Base-by-base conservation (phyloP, 495 filamentous ascomycete genomes). In the Parmelia sp. region DNA sequence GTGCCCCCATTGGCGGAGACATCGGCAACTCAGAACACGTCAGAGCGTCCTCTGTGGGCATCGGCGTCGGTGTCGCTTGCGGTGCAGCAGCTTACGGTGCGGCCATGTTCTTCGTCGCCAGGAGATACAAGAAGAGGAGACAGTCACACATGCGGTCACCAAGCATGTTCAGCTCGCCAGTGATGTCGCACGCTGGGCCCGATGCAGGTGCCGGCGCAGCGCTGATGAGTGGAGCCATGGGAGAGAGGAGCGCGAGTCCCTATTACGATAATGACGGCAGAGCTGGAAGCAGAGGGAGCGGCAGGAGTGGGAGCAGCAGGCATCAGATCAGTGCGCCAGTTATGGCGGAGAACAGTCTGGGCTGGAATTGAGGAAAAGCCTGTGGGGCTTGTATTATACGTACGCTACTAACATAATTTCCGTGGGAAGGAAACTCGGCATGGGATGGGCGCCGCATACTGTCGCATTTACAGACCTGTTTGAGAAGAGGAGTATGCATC, bases 91-190 rank as follows among this genome's bases (percentile, higher is more conserved):
- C 87, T n/a, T 98, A 98, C 70, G 95, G 92, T 72, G 93, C 90
- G n/a, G 95, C 90, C 74, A 97, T 98, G 94, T 95, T 97, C 77
- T 88, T 92, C 73, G 84, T 97, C 67, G 94, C 94, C 31, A 84
- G 95, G 55, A 83, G 94, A 65, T 98, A 97, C 83, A 92, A 91
- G 80, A 88, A 88, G 77, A 88, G 87, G 78, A 89, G 86, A 78
- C 83, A 87, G 72, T 76, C 84, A 63, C 94, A 97, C 76, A 82
- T 85, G 66, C 88, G 95, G 58, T 82, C 87, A 58, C 88, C 83
- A 78, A 91, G 88, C 42, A 74, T 91, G 69, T 77, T 77, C 63
- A 79, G 70, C 62, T 75, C 76, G 40, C 71, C 76, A 33, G 78
- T 80, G 21, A 84, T 84, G 80, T 79, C 76, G 65, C 80, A 83